Evolutionary conservation across 306 rosid genomes (phyloP).

Genomic region (Mimosa pudica): DNA sequence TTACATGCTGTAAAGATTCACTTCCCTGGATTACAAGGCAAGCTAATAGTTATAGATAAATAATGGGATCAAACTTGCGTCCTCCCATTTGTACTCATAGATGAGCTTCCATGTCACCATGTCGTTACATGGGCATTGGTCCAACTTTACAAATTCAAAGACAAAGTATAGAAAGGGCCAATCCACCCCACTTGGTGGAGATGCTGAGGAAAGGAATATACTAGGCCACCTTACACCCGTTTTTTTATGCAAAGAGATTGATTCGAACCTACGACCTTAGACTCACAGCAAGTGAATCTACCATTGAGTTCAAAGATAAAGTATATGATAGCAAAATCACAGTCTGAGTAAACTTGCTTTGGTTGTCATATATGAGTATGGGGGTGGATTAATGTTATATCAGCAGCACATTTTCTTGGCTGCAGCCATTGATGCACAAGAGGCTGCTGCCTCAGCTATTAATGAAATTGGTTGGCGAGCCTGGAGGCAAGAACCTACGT

Average conservation of each 20-base stretch:
- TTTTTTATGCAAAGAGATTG: too few species aligned
- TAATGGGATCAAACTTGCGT: not conserved
- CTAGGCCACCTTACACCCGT: too few species aligned
- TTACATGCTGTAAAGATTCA: not conserved
- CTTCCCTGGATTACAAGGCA: not conserved
- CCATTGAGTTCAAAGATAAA: not conserved
- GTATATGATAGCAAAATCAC: conserved; percentile 18
- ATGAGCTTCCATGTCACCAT: not conserved
- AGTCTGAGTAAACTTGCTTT: conserved; percentile 17
- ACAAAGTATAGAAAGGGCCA: too few species aligned
- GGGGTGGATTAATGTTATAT: conserved; percentile 13
- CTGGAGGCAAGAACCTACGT: conserved; percentile 91
- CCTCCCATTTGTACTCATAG: not conserved
- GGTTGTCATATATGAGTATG: conserved; percentile 17
- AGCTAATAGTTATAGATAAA: not conserved
- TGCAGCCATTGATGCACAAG: conserved; percentile 50
- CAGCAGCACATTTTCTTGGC: conserved; percentile 48
- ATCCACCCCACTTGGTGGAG: too few species aligned
- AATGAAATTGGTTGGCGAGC: conserved; percentile 88
- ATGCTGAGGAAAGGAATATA: too few species aligned
- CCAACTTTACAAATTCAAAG: not conserved
- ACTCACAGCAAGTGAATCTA: too few species aligned
- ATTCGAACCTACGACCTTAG: too few species aligned
- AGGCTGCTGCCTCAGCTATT: conserved; percentile 79
- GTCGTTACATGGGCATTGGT: not conserved